A percentile compares a stretch with the other conserved stretches of the same genome.
phyloP scores from a whole-genome alignment of 352 stramenopile species.

The Globisporangium carolinianum region DNA sequence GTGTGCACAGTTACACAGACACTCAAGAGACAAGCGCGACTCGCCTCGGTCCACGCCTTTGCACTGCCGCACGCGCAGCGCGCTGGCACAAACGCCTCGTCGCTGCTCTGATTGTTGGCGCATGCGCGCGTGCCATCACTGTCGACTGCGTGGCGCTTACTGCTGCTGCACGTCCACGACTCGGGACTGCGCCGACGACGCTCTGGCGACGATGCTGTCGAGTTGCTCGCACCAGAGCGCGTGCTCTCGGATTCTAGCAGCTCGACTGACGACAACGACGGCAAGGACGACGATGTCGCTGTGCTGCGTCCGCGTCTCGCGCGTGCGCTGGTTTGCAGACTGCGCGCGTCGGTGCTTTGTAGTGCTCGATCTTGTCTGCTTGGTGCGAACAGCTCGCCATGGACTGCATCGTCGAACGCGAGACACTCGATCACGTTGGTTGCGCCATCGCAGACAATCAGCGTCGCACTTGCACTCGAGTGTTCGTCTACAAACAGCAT shows the following conservation, averaged over 20 bases:
- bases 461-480: not conserved
- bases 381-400: not conserved
- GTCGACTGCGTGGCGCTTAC: no score
- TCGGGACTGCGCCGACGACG: not conserved
- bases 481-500: constrained; percentile 3
- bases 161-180: no score
- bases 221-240: not conserved
- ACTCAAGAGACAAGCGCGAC: not conserved
- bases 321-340: no score
- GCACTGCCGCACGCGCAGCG: not conserved
- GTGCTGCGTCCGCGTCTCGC: not conserved
- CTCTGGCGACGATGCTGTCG: not conserved
- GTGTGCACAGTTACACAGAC: no score
- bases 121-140: no score
- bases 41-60: not conserved
- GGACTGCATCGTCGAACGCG: constrained; percentile 2
- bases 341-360: no score
- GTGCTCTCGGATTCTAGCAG: not conserved
- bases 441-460: constrained; percentile 19
- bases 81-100: not conserved
- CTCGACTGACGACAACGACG: not conserved
- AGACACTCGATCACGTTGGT: constrained; percentile 18
- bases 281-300: not conserved
- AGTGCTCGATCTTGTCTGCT: no score
- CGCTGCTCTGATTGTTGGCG: not conserved